Percentiles rank a stretch among this genome's conserved stretches.
phyloP scores from a whole-genome alignment of 2,329 filamentous ascomycete species.

The Lecanosticta acicola region DNA sequence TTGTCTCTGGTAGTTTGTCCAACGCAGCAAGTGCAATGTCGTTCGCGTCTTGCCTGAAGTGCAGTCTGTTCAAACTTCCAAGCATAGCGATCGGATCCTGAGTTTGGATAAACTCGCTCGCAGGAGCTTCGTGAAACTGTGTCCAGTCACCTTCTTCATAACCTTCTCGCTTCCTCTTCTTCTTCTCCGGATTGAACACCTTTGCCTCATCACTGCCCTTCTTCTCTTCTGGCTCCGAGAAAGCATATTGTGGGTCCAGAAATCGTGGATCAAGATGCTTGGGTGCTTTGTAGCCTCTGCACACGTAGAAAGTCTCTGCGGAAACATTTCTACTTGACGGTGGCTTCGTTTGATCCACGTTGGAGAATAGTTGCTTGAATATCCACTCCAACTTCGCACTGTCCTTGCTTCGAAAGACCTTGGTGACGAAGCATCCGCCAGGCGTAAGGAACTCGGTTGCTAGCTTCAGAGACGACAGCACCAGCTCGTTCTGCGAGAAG shows the following conservation, averaged over 20 bases:
- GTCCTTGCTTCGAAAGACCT: conserved; percentile 95
- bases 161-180: conserved; percentile 95
- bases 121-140: conserved; percentile 82
- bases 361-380: conserved; percentile 90
- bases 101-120: conserved; percentile 90
- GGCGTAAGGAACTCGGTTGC: conserved; percentile 88
- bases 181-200: conserved; percentile 94
- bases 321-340: conserved; percentile 93
- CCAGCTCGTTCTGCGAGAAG: conserved; percentile 92
- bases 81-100: conserved; percentile 89
- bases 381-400: conserved; percentile 96
- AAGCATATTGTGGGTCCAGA: conserved; percentile 81
- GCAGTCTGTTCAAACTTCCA: conserved; percentile 75
- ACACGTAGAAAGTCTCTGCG: conserved; percentile 97
- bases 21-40: conserved; percentile 84
- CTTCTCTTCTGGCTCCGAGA: conserved; percentile 80
- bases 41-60: conserved; percentile 71
- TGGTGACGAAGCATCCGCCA: conserved; percentile 91
- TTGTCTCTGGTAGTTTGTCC: conserved; percentile 80
- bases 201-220: conserved; percentile 95
- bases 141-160: conserved; percentile 95
- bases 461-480: conserved; percentile 82
- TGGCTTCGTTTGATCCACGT: conserved; percentile 95
- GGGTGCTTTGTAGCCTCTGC: conserved; percentile 88
- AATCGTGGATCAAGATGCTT: conserved; percentile 91